Base-by-base conservation (phyloP, 139 green algal genomes). In the Monoraphidium neglectum region DNA sequence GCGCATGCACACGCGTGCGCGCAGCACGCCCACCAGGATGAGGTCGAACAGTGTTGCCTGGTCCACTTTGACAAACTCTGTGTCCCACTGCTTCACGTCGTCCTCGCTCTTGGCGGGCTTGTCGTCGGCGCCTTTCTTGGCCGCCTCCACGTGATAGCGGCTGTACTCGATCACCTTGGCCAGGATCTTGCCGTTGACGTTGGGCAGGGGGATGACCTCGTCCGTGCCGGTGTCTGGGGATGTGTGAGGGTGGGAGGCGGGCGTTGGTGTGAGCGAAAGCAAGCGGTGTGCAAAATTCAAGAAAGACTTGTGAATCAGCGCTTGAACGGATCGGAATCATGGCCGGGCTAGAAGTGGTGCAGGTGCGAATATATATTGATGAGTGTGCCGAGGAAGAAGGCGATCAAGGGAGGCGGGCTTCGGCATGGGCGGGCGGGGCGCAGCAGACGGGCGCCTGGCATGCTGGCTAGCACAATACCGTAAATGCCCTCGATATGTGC, bases 1-100 rank as follows among this genome's bases (percentile, higher is more conserved):
- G 47, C 47, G 47, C 18, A 18, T n/a, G 15, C 54, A 30, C 24
- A 26, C 54, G 6, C 54, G 24, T 26, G 5, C 23, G 35, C 30
- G 24, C 4, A 10, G 3, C 10, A 30, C 43, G 68, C 82, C 71
- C 62, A 94, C 90, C 88, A 99, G 72, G 65, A 99, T 99, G n/a
- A 99, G 88, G 78, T 99, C 95, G 69, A 99, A 99, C 23, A 99
- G 89, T 4, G 92, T 96, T 1, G 81, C 84, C 70, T 99, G 95
- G 78, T 99, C 97, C n/a, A 99, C 93, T 75, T 98, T 97, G 46
- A 97, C 90, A 68, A 99, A 99, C 68, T 98, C 94, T 3, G 80
- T 83, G 79, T 99, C 95, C 90, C 92, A 99, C 18, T 74, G 68
- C 76, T 89, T 90, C 23, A 98, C 70, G 15, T 98, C 95, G 1